Base-by-base conservation (phyloP, 2,329 filamentous ascomycete genomes). In the Apiospora rasikravindrae region DNA sequence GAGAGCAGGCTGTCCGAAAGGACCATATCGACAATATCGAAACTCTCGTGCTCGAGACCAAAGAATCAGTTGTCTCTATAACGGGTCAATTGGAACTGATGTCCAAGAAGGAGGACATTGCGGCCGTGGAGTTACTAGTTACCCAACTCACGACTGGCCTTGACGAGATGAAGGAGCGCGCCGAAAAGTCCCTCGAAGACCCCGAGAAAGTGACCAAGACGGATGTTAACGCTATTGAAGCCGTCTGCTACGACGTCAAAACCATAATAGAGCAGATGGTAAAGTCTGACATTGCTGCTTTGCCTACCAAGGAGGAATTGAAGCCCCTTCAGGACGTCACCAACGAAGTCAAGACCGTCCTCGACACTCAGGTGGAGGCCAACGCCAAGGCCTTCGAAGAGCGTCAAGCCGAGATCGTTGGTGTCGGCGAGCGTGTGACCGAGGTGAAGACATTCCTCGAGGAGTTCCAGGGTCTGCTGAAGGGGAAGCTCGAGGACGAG, bases 161-260 rank as follows among this genome's bases (percentile, higher is more conserved):
- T 26, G 94, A 97, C 70, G 95, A 97, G 79, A 87, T 92, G 78
- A 92, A 89, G 79, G 86, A 88, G 73, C 84, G 84, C 2, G 83
- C 86, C n/a, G 83, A 87, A 47, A 88, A 87, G 77, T 85, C 86
- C 14, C 80, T 85, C 13, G 88, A 91, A 24, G 86, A 87, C 51
- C 86, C 87, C 0, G 91, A 93, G 49, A 91, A 89, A 76, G 88
- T 96, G 33, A 93, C 91, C 69, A 98, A 97, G 83, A 89, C 91
- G 0, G 94, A 98, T 76, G 86, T 98, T 4, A 93, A 96, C 74
- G 89, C 93, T 1, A 89, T 98, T 10, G 93, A 94, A 75, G 88
- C 94, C 0, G 88, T 96, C 57, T 93, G 95, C 44, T 89, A 93
- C n/a, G 95, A 98, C 74, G 91, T 97, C 81, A 98, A 97, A 83